Base-by-base conservation (phyloP, 495 filamentous ascomycete species). In the Xylaria castorea region DNA sequence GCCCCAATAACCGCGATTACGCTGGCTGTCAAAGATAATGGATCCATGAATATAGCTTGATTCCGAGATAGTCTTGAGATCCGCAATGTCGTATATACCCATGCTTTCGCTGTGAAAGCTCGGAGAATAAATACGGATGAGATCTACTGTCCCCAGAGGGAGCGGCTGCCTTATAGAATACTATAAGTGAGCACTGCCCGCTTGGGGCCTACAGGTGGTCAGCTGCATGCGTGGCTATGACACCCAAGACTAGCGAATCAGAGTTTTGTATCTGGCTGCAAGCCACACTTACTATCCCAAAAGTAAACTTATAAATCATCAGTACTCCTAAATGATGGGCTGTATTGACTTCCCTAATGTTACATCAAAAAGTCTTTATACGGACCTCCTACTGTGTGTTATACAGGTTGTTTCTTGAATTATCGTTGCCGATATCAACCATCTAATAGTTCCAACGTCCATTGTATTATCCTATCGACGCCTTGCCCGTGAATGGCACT, bases 401-500 rank as follows among this genome's bases (percentile, higher is more conserved):
- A 11, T 61, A 70, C 55, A 61, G 5, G 5, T 60, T 70, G 1
- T 36, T 50, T 40, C 3, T 22, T 42, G 9, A 7, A 18, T 12
- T 36, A 27, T 30, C 6, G 50, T 65, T 25, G 57, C 42, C 20
- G 60, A 44, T 14, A 34, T 65, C 30, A 79, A 18, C 62, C 80
- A 73, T 93, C 90, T 68, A 98, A 78, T 68, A 97, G 83, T 27
- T 88, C 88, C 75, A 97, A 89, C 32, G 92, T 92, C 83, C 94
- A 87, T 71, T 92, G 91, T 14, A 93, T 87, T 61, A 97, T 92
- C 51, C 88, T 86, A 70, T 92, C 88, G 14, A 97, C 90, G 9
- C 95, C 95, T 78, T 98, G 89, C 25, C 91, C 92, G 57, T 88
- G 87, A 73, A 97, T 93, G 66, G 97, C 96, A 79, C 94, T 95